Evolutionary conservation across 1,139 yeast species (phyloP), one percentile per base, ranked within the genome.

Genomic region (Suhomyces panamericanus): DNA sequence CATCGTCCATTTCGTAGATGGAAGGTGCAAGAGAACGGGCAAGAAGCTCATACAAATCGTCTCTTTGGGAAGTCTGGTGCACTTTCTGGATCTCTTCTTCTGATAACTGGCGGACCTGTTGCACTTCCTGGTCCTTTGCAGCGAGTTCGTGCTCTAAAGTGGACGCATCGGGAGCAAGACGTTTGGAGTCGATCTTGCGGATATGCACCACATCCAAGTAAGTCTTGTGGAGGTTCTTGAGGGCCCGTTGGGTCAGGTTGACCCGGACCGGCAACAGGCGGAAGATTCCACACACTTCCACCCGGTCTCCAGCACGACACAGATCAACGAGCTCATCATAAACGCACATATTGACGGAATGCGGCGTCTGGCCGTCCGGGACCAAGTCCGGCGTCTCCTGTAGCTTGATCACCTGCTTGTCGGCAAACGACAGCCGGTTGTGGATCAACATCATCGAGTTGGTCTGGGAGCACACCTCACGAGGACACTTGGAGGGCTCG

Each of bases 331-430:
- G 74, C 62, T 95, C 99, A 64, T 95, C 99, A 60, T 93, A 93
- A 3, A 89, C 96, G 71, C 97, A 90, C 31, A 93, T 73, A 11
- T 96, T 89, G 44, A 93, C 89, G 11, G 97, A 85, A 63, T 93
- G 99, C 2, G 99, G 99, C 3, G 99, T 93, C 66, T 93, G 99
- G 16, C 99, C 99, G 68, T 89, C 99, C 3, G 99, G 99, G n/a
- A 93, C 96, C 52, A 83, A 75, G 64, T 93, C 99, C 0, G 99
- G 99, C 0, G 99, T 93, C 65, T 93, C 99, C 66, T 93, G 99
- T 38, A 93, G 71, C 59, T 89, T 88, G 51, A 93, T 83, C 31
- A 93, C 93, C 66, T 93, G 99, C 62, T 91, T 93, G 64, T 93
- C 97, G 27, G 96, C 95, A 69, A 93, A 93, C 1, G 89, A 80